Evolutionary conservation across 495 filamentous ascomycete species (phyloP).

Genomic region (Aspergillus egyptiacus): DNA sequence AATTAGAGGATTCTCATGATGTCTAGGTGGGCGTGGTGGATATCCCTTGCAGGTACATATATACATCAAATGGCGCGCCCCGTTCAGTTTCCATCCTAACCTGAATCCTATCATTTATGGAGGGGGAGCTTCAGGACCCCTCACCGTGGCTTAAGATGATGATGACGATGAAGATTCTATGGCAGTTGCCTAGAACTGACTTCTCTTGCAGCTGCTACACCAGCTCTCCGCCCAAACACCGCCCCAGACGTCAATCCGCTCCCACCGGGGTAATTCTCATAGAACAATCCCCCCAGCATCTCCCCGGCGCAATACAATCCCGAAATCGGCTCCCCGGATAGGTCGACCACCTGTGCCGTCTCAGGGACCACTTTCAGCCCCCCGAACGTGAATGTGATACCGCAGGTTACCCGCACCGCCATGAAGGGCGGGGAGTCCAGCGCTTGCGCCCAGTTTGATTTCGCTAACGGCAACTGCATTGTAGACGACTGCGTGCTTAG

Average conservation of each 20-base stretch:
- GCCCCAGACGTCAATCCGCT: constrained; percentile 55
- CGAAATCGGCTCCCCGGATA: constrained; percentile 37
- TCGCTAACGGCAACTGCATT: constrained; percentile 35
- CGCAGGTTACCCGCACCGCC: constrained; percentile 53
- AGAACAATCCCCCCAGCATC: constrained; percentile 59
- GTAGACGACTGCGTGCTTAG: constrained; percentile 46
- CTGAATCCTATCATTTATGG: too few species aligned
- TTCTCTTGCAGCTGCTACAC: constrained; percentile 28
- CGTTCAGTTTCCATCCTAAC: too few species aligned
- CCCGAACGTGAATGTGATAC: constrained; percentile 63
- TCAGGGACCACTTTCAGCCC: constrained; percentile 48
- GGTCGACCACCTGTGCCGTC: constrained; percentile 41
- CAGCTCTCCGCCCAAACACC: constrained; percentile 52
- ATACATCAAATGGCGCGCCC: too few species aligned
- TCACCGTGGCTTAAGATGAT: too few species aligned
- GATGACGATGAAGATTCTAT: too few species aligned
- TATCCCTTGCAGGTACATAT: too few species aligned
- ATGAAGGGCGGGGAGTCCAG: constrained; percentile 40
- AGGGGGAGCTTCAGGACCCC: too few species aligned
- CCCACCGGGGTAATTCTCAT: constrained; percentile 59
- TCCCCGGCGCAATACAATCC: constrained; percentile 55
- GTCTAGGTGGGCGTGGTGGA: too few species aligned
- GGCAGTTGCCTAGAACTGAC: too few species aligned
- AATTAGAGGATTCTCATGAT: too few species aligned
- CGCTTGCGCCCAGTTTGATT: constrained; percentile 55